Percentiles rank a stretch among this genome's conserved stretches.
These are phyloP conservation scores for Fusarium torulosum DNA, from an alignment of 2,329 filamentous ascomycete species.

Conservation along the genomic window DNA sequence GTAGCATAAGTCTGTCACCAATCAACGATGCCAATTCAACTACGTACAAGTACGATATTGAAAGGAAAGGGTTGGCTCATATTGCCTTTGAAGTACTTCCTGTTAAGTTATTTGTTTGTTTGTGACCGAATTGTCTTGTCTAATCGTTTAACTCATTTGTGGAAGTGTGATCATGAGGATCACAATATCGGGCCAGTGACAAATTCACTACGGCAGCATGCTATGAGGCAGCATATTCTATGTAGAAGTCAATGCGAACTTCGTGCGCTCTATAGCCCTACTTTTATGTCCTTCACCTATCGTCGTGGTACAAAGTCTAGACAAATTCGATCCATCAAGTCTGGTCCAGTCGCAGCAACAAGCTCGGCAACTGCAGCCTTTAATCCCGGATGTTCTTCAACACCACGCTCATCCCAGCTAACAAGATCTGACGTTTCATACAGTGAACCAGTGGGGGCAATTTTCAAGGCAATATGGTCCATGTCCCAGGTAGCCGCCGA, in stretches of 20 bases:
- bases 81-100: not conserved
- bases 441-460: conserved; percentile 55
- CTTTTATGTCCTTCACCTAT: not conserved
- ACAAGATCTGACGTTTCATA: conserved; percentile 66
- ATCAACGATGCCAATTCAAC: conserved; percentile 9
- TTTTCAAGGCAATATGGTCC: conserved; percentile 68
- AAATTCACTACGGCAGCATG: not conserved
- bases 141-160: not conserved
- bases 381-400: conserved; percentile 64
- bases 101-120: too few species aligned
- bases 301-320: conserved; percentile 63
- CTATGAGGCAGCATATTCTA: not conserved
- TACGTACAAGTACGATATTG: not conserved
- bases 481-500: conserved; percentile 69
- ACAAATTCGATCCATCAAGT: conserved; percentile 67
- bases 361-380: conserved; percentile 76
- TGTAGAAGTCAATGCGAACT: not conserved
- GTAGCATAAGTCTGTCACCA: conserved; percentile 18
- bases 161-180: not conserved
- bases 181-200: not conserved
- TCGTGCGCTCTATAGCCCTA: not conserved
- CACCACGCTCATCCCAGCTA: conserved; percentile 67
- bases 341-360: conserved; percentile 73
- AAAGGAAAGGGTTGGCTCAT: not conserved
- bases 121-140: not conserved